Conservation (phyloP, 164 flowering plant genomes). For the Aristolochia fimbriata region DNA sequence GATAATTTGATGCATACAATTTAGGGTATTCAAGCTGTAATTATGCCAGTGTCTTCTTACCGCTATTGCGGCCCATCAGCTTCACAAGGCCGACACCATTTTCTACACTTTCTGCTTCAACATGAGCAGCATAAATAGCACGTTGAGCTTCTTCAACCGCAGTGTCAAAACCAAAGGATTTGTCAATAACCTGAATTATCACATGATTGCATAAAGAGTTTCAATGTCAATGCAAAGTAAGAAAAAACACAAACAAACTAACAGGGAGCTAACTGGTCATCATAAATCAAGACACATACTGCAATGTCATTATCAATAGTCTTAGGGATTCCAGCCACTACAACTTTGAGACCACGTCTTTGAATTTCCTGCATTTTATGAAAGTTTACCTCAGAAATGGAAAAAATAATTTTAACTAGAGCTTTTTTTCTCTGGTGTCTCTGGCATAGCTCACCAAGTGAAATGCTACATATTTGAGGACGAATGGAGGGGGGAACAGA, state of each 20-base stretch:
- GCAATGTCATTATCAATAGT: constrained; percentile 87
- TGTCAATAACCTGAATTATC: constrained; percentile 68
- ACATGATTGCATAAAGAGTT: neutral
- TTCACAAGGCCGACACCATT: constrained; percentile 85
- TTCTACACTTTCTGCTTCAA: constrained; percentile 72
- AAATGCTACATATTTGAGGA: too few species aligned
- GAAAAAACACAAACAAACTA: neutral
- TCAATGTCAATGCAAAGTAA: neutral
- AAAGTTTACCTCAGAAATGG: neutral
- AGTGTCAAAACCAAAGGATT: constrained; percentile 90
- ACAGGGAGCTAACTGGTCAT: neutral
- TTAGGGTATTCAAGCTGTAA: neutral
- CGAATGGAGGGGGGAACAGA: too few species aligned
- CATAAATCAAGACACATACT: constrained; percentile 22
- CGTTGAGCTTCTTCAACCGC: constrained; percentile 95
- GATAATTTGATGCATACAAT: neutral
- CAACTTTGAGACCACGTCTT: constrained; percentile 60
- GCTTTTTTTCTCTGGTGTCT: too few species aligned
- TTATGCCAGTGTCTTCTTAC: constrained; percentile 19
- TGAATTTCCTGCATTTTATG: constrained; percentile 40
- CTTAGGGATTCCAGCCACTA: constrained; percentile 76
- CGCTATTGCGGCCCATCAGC: constrained; percentile 84
- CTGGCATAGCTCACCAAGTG: too few species aligned
- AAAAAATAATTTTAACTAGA: too few species aligned
- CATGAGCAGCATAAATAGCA: constrained; percentile 95